Evolutionary conservation across 192 early-diverging fungal species (phyloP), one percentile per base, ranked within the genome.

Genomic region (Tieghemiomyces parasiticus): DNA sequence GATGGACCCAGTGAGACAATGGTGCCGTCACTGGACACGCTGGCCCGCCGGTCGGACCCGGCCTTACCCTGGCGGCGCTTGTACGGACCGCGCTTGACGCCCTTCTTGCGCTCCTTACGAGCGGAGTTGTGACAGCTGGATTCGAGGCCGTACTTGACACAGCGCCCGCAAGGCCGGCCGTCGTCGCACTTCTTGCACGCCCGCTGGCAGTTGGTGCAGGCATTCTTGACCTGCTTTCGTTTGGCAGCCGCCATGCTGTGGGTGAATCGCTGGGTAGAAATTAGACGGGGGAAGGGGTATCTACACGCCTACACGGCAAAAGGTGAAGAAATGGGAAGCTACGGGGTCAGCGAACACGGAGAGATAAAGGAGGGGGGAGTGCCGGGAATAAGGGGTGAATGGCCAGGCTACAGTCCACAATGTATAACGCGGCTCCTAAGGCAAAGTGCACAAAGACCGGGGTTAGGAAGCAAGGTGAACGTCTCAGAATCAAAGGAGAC

Each of bases 171-270:
- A 2, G 91, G 93, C 51, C 91, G 67, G n/a, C 66, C 81, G 54
- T 84, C 81, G 61, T 89, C 90, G 67, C 93, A 93, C 68, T 92
- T 94, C 69, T 96, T 96, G 71, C 89, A 91, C 0, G 89, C 82
- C 44, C 85, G 83, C 71, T 89, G 85, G 59, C 91, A 93, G 60
- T 93, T 87, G 33, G 86, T 63, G 76, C 90, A 92, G 10, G 90
- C 90, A 65, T 90, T 92, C 62, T 92, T 92, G 46, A 92, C 90
- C 65, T 92, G 90, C 33, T 78, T 76, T 58, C 89, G 78, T 58
- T 88, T 89, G 13, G 64, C 55, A 9, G 34, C 55, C 19, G 32
- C 55, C 38, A 42, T 42, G 38, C n/a, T n/a, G n/a, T n/a, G n/a
- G n/a, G n/a, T n/a, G n/a, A n/a, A n/a, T n/a, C n/a, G n/a, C n/a